Percentiles rank a stretch among this genome's conserved stretches.
These are phyloP conservation scores for Acanthamoeba divionensis DNA, from an alignment of 208 protist genomes.

Conservation along the genomic window DNA sequence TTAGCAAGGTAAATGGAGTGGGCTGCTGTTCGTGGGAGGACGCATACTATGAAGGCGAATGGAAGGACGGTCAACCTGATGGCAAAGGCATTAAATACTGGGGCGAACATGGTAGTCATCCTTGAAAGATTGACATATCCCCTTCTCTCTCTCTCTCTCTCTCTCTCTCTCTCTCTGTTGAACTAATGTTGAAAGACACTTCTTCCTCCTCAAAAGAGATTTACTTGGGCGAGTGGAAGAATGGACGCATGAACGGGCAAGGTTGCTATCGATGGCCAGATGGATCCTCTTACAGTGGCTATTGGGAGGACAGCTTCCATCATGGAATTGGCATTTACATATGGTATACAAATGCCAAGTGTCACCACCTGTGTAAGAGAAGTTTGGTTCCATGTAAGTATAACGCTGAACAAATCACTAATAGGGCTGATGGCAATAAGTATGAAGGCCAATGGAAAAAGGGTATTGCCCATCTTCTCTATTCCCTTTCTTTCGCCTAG, in stretches of 20 bases:
- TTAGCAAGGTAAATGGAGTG: background rate
- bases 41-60: conserved; percentile 42
- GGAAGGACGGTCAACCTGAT: conserved; percentile 4
- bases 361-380: too few relatives aligned
- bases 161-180: background rate
- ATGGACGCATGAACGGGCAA: conserved; percentile 12
- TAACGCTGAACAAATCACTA: background rate
- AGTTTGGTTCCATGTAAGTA: too few relatives aligned
- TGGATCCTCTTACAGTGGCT: background rate
- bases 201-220: background rate
- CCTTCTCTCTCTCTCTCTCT: background rate
- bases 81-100: conserved; percentile 18
- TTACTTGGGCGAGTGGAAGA: conserved; percentile 32
- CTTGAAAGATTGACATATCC: background rate
- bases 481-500: too few relatives aligned
- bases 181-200: background rate
- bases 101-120: background rate
- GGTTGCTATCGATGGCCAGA: conserved; percentile 25
- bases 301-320: conserved; percentile 7
- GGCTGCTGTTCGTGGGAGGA: background rate
- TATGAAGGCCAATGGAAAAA: conserved; percentile 20
- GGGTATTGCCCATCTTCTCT: too few relatives aligned
- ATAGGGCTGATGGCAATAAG: conserved; percentile 37
- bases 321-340: background rate
- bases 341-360: background rate